phyloP scores from a whole-genome alignment of 2,329 filamentous ascomycete genomes.

The Neonectria faginata region DNA sequence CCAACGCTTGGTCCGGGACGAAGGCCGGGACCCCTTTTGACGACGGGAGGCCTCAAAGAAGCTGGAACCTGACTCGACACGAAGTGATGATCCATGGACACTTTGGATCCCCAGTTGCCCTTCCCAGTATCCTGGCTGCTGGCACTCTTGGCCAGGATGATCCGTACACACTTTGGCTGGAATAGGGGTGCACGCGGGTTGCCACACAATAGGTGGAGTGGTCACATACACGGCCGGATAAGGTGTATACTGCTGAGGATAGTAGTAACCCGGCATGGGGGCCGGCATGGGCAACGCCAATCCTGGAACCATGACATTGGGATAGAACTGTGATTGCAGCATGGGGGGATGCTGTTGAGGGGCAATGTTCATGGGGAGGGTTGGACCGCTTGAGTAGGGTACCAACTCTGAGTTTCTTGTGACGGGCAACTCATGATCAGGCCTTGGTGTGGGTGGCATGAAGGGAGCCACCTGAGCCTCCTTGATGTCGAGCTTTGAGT shows the following conservation, averaged over 20 bases:
- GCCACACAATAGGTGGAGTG: not conserved
- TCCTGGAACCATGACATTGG: not conserved
- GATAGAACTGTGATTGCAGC: not conserved
- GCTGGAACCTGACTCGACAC: not conserved
- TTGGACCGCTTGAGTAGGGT: not conserved
- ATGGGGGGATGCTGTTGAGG: not conserved
- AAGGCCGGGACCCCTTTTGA: not conserved
- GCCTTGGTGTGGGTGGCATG: conserved; percentile 24
- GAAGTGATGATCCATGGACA: not conserved
- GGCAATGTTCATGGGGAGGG: not conserved
- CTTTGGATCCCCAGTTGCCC: not conserved
- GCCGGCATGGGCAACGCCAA: not conserved
- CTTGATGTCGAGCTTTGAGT: no score
- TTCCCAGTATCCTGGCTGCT: not conserved
- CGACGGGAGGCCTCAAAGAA: not conserved
- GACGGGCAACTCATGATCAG: conserved; percentile 11
- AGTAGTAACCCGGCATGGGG: not conserved
- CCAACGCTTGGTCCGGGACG: not conserved
- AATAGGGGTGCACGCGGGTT: not conserved
- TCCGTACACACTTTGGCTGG: not conserved
- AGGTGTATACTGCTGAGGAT: not conserved
- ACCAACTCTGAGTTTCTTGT: not conserved
- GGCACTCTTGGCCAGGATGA: not conserved
- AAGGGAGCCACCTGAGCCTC: not conserved
- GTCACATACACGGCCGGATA: not conserved